Evolutionary conservation across 2,329 filamentous ascomycete genomes (phyloP).

Genomic region (Aspergillus fumigatiaffinis): DNA sequence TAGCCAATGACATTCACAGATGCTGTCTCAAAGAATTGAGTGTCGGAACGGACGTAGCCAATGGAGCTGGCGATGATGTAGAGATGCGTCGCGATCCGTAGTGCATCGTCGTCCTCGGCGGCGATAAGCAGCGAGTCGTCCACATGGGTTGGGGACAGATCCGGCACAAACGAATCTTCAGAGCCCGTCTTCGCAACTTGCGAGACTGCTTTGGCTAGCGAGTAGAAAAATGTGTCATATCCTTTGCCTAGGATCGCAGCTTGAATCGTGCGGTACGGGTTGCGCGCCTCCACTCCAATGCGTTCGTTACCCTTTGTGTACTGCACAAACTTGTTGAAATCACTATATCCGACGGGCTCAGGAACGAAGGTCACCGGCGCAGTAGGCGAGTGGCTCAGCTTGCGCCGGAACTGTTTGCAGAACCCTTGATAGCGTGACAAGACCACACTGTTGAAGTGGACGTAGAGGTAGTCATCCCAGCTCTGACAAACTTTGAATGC

Average conservation of each 20-base stretch:
- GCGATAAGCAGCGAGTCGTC: conserved; percentile 46
- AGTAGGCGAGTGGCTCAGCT: conserved; percentile 51
- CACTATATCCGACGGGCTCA: conserved; percentile 47
- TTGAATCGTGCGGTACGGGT: conserved; percentile 44
- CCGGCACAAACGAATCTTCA: conserved; percentile 32
- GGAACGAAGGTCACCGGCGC: conserved; percentile 53
- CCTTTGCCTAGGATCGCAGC: conserved; percentile 40
- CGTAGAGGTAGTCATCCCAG: conserved; percentile 86
- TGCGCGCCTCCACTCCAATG: conserved; percentile 37
- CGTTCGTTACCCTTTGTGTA: conserved; percentile 33
- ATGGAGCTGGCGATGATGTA: conserved; percentile 63
- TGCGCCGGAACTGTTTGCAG: conserved; percentile 42
- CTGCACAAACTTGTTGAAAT: conserved; percentile 37
- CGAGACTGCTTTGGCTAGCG: conserved; percentile 39
- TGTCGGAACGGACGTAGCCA: conserved; percentile 46
- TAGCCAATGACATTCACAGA: conserved; percentile 68
- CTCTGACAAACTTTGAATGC: conserved; percentile 71
- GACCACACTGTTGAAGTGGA: conserved; percentile 80
- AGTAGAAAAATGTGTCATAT: conserved; percentile 40
- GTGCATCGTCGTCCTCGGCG: conserved; percentile 52
- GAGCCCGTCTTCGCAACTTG: conserved; percentile 26
- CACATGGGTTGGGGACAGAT: conserved; percentile 47
- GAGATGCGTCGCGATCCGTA: conserved; percentile 67
- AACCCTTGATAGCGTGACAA: conserved; percentile 76
- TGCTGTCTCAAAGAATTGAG: conserved; percentile 60